Evolutionary conservation across 352 stramenopile genomes (phyloP).

Genomic region (Phytophthora fragariaefolia): DNA sequence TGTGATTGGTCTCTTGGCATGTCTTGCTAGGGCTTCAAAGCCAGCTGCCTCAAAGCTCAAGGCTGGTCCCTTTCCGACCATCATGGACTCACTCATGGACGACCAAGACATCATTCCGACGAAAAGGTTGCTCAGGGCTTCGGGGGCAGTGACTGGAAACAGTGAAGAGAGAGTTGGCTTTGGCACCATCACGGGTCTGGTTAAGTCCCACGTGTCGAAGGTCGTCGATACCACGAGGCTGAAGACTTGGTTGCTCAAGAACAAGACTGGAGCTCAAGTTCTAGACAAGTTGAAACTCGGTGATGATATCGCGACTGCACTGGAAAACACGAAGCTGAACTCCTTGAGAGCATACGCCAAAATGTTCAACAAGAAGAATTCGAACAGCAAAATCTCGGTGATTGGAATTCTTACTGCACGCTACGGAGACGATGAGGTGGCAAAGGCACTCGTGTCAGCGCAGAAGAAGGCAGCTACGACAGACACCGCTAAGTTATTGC

Average conservation of each 20-base stretch:
- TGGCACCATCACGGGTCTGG: neutral
- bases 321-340: neutral
- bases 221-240: neutral
- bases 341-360: neutral
- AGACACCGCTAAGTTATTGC: neutral
- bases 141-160: neutral
- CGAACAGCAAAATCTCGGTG: neutral
- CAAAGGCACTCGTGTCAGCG: neutral
- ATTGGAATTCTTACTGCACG: neutral
- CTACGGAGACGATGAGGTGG: neutral
- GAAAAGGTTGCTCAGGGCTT: neutral
- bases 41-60: too few relatives aligned
- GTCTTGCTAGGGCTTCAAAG: too few relatives aligned
- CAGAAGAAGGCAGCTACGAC: neutral
- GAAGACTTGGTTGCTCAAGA: neutral
- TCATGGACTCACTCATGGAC: too few relatives aligned
- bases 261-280: neutral
- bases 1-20: too few relatives aligned
- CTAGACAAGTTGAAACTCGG: neutral
- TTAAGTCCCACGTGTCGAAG: neutral
- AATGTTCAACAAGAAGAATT: neutral
- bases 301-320: neutral
- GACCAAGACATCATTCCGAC: neutral
- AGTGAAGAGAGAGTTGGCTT: slow-evolving; percentile 1
- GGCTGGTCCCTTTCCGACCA: too few relatives aligned